These are phyloP conservation scores for Claviceps purpurea DNA, from an alignment of 2,329 filamentous ascomycete genomes.

Conservation along the genomic window DNA sequence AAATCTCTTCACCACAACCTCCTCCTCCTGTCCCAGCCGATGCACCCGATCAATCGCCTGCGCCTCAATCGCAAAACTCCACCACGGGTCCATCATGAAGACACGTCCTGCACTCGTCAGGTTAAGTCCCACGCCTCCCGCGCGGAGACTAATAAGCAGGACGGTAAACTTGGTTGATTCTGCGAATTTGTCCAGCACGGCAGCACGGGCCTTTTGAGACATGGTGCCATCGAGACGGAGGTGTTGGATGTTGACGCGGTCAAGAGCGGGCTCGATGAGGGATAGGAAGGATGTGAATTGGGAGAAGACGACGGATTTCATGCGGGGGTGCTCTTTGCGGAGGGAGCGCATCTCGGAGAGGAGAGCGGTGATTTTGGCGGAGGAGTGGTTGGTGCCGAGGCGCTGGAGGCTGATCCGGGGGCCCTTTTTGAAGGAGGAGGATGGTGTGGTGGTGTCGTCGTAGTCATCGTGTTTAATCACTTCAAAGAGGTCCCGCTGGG, in stretches of 20 bases:
- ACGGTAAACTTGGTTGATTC: conserved; percentile 49
- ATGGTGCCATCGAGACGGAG: conserved; percentile 89
- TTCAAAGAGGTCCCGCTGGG: conserved; percentile 76
- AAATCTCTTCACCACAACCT: conserved; percentile 78
- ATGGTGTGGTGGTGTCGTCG: conserved; percentile 14
- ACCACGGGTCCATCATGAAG: conserved; percentile 99
- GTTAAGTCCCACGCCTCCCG: conserved; percentile 89
- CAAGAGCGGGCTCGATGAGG: conserved; percentile 72
- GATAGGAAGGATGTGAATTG: conserved; percentile 96
- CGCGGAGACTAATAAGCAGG: conserved; percentile 70
- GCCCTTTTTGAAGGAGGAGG: conserved; percentile 18
- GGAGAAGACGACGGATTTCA: conserved; percentile 88
- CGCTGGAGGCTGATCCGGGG: conserved; percentile 47
- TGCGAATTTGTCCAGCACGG: conserved; percentile 62
- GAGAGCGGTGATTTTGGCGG: conserved; percentile 76
- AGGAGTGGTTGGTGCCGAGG: conserved; percentile 53
- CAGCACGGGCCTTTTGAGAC: conserved; percentile 69
- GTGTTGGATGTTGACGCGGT: conserved; percentile 56
- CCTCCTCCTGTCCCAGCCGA: conserved; percentile 82
- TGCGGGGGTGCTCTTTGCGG: conserved; percentile 48
- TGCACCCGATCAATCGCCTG: conserved; percentile 97
- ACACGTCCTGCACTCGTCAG: conserved; percentile 79
- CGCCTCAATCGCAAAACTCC: conserved; percentile 92
- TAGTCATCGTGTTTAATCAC: conserved; percentile 66
- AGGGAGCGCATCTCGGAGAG: conserved; percentile 60